Base-by-base conservation (phyloP, 306 rosid genomes). In the Trifolium dubium region DNA sequence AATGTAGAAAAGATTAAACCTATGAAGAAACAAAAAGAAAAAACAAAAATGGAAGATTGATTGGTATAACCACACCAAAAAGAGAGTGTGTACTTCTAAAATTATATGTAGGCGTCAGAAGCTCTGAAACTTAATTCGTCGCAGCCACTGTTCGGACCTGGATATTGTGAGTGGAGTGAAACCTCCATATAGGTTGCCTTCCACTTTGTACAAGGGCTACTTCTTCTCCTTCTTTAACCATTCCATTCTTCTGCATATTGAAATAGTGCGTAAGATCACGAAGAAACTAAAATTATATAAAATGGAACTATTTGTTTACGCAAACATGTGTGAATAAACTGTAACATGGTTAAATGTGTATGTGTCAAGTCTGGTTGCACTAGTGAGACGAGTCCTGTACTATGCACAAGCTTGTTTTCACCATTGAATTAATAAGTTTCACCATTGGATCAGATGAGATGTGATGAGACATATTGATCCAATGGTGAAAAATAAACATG, bases 131-230 rank as follows among this genome's bases (percentile, higher is more conserved):
- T 50, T 60, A 12, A 50, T 30, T 46, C 3, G 62, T 43, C 6
- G 18, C 12, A 10, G 67, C 60, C 37, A 34, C 69, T 50, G 85
- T 87, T 66, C 98, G 88, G 76, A 93, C 94, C 84, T 93, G 98
- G 59, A 93, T 93, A 50, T 93, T 91, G 92, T 93, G 98, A 70
- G 98, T 93, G 71, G 98, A 91, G 43, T 92, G 97, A 83, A 87
- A 82, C 89, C 98, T 91, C 97, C 98, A 93, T 71, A 93, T 93
- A 39, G 97, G 97, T 82, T 93, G 96, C 66, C 92, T 86, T 17
- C 98, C 98, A 80, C 98, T 93, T 77, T 93, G 98, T 77, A 91
- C 84, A 28, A 93, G 90, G 59, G 98, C 98, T 53, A 94, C 95
- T 79, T 91, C 98, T 84, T 94, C 97, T 77, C 98, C 97, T 68